A percentile compares a stretch with the other conserved stretches of the same genome.
These are phyloP conservation scores for Naematelia aurantialba DNA, from an alignment of 768 basidiomycete species.

Conservation along the genomic window DNA sequence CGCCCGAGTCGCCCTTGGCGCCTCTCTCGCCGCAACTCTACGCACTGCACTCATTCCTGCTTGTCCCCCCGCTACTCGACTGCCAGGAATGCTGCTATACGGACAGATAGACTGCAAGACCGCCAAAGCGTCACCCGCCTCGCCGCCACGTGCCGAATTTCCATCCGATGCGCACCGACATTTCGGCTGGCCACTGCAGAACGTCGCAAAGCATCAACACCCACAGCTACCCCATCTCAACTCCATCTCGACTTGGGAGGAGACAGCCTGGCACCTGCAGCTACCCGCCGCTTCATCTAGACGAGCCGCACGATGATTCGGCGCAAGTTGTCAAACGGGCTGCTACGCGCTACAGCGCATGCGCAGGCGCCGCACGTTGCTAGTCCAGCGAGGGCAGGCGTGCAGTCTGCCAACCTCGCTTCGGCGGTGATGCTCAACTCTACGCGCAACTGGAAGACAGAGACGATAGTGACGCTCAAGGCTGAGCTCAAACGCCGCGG, in stretches of 20 bases:
- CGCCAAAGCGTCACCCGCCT: background rate
- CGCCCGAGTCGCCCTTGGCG: too few relatives aligned
- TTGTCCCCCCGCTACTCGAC: background rate
- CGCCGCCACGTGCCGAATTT: background rate
- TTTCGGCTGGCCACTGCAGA: too few relatives aligned
- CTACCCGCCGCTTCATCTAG: too few relatives aligned
- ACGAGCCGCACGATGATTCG: constrained; percentile 43
- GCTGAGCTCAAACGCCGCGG: constrained; percentile 42
- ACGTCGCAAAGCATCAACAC: constrained; percentile 1
- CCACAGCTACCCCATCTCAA: too few relatives aligned
- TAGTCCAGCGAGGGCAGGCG: constrained; percentile 1
- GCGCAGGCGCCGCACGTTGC: constrained; percentile 4
- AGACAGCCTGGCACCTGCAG: too few relatives aligned
- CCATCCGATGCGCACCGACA: constrained; percentile 16
- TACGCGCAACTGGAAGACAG: constrained; percentile 42
- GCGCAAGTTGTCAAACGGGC: constrained; percentile 39
- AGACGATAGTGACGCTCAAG: constrained; percentile 44
- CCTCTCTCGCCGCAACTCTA: too few relatives aligned
- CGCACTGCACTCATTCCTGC: background rate
- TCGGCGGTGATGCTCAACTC: constrained; percentile 43
- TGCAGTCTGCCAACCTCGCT: constrained; percentile 34
- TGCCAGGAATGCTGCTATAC: too few relatives aligned
- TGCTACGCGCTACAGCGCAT: constrained; percentile 29
- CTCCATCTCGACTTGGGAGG: too few relatives aligned
- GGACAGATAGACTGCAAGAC: too few relatives aligned